Conservation (phyloP, 306 rosid species). For the Boehmeria nivea region DNA sequence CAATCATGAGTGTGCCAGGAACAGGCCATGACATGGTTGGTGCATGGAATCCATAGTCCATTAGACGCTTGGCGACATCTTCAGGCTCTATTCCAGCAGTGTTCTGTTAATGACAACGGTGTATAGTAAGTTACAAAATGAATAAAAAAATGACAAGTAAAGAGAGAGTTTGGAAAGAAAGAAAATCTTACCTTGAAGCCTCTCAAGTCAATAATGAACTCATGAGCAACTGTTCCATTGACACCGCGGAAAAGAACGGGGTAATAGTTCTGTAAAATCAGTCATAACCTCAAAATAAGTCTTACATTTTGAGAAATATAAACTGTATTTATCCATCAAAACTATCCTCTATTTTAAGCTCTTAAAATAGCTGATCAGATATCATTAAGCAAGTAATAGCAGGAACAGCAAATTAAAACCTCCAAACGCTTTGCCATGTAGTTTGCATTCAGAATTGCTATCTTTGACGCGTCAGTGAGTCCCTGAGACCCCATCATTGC, state of each 20-base stretch:
- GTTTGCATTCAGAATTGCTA: conserved; percentile 93
- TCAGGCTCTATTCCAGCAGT: conserved; percentile 96
- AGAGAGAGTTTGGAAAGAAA: conserved; percentile 7
- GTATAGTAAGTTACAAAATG: conserved; percentile 21
- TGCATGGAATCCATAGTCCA: conserved; percentile 95
- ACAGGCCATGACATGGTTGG: conserved; percentile 99
- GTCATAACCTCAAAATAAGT: no score
- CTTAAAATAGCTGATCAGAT: not conserved
- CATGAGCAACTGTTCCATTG: conserved; percentile 93
- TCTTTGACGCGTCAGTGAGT: conserved; percentile 92
- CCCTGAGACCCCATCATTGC: conserved; percentile 99
- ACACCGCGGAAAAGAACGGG: conserved; percentile 98
- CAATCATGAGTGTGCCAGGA: conserved; percentile 98
- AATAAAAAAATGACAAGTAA: not conserved
- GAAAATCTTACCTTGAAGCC: conserved; percentile 72
- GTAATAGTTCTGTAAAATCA: conserved; percentile 50
- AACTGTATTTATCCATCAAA: not conserved
- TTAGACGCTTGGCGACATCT: conserved; percentile 94
- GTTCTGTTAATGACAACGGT: conserved; percentile 35
- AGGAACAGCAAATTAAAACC: conserved; percentile 45
- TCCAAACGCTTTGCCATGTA: conserved; percentile 98
- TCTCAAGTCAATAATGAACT: conserved; percentile 91
- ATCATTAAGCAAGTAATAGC: conserved; percentile 1
- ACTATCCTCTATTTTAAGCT: no score
- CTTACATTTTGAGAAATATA: conserved; percentile 21